A percentile compares a stretch with the other conserved stretches of the same genome.
These are phyloP conservation scores for Xylariaceae sp. DNA, from an alignment of 2,329 filamentous ascomycete genomes.

Conservation along the genomic window DNA sequence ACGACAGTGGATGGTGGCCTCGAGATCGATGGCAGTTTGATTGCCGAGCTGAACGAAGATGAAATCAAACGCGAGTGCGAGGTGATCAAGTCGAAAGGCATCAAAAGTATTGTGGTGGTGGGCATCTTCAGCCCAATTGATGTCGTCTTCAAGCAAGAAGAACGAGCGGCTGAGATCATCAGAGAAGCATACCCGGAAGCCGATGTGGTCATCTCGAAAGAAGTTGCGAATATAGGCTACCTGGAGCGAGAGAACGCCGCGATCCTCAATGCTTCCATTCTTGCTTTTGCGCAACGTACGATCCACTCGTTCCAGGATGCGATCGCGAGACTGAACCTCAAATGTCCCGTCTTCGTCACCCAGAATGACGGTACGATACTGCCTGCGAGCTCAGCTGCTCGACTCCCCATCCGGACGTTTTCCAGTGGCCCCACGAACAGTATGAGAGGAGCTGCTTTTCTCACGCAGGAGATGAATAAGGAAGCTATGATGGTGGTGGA, in stretches of 20 bases:
- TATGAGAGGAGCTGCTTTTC: constrained; percentile 58
- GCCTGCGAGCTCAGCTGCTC: constrained; percentile 47
- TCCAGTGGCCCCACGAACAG: constrained; percentile 61
- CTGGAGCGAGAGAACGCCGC: constrained; percentile 62
- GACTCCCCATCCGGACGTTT: constrained; percentile 57
- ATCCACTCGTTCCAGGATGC: constrained; percentile 53
- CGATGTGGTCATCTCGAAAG: constrained; percentile 46
- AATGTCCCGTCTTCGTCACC: constrained; percentile 55
- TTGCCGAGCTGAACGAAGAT: constrained; percentile 38
- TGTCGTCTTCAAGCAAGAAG: constrained; percentile 40
- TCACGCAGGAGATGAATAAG: constrained; percentile 31
- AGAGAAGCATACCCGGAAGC: constrained; percentile 33
- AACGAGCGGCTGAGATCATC: constrained; percentile 40
- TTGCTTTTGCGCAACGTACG: constrained; percentile 52
- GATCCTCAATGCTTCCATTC: constrained; percentile 59
- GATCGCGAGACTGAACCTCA: constrained; percentile 43
- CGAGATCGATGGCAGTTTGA: constrained; percentile 46
- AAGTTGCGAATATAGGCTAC: constrained; percentile 50
- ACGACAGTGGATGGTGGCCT: constrained; percentile 45
- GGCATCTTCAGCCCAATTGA: constrained; percentile 53
- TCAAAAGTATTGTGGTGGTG: constrained; percentile 43
- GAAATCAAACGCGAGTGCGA: constrained; percentile 37
- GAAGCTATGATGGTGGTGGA: constrained; percentile 56
- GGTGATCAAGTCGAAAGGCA: constrained; percentile 35
- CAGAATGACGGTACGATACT: constrained; percentile 62